These are phyloP conservation scores for Dendrobium catenatum DNA, from an alignment of 106 monocot species.

Conservation along the genomic window DNA sequence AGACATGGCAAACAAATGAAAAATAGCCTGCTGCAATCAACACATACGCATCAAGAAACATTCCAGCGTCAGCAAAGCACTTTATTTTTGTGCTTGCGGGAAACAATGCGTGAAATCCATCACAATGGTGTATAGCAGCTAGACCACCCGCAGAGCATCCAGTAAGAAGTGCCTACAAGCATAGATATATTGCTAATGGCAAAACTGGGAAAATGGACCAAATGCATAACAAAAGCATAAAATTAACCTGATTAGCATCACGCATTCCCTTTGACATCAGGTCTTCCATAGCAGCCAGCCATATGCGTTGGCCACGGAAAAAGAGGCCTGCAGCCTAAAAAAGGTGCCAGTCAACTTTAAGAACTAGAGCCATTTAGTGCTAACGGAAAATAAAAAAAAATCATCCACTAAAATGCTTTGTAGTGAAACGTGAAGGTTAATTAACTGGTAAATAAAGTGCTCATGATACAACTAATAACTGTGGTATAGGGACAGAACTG, in stretches of 20 bases:
- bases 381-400: neutral
- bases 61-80: conserved; percentile 85
- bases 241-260: conserved; percentile 42
- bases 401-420: neutral
- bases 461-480: too few relatives aligned
- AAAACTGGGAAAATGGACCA: neutral
- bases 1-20: neutral
- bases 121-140: conserved; percentile 74
- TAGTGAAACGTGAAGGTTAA: neutral
- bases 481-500: too few relatives aligned
- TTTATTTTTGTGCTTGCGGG: conserved; percentile 52
- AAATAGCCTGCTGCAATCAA: neutral
- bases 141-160: conserved; percentile 96
- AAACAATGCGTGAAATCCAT: conserved; percentile 61
- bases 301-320: conserved; percentile 76
- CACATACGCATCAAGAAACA: conserved; percentile 84
- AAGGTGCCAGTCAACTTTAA: neutral
- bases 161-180: conserved; percentile 65
- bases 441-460: too few relatives aligned
- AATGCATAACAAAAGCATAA: neutral
- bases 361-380: neutral
- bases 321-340: conserved; percentile 30
- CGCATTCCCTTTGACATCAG: conserved; percentile 60
- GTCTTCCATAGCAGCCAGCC: conserved; percentile 62
- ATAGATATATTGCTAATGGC: neutral